phyloP scores from a whole-genome alignment of 2,329 filamentous ascomycete genomes.

The Chaetomium olivaceum region DNA sequence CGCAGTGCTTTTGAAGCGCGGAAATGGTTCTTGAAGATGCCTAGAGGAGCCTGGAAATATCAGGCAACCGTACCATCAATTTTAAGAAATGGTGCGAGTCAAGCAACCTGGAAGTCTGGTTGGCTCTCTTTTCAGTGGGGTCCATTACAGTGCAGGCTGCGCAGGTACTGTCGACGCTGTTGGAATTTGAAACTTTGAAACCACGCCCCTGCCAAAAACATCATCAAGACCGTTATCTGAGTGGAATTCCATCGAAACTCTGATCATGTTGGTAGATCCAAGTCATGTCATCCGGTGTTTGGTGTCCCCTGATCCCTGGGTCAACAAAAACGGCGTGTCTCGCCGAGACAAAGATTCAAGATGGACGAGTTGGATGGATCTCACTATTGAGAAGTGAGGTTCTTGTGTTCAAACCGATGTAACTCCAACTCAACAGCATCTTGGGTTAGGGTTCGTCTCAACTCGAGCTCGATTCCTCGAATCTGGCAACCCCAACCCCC shows the following conservation, averaged over 20 bases:
- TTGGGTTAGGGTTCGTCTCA: too few relatives aligned
- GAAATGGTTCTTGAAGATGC: neutral
- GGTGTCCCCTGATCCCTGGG: too few relatives aligned
- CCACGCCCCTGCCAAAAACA: neutral
- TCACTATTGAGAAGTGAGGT: too few relatives aligned
- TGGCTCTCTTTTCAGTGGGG: too few relatives aligned
- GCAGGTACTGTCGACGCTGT: neutral
- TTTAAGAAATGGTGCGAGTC: neutral
- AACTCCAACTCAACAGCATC: too few relatives aligned
- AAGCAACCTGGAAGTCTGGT: too few relatives aligned
- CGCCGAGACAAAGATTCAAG: too few relatives aligned
- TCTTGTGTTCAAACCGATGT: too few relatives aligned
- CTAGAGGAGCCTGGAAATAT: neutral
- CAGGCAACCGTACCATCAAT: neutral
- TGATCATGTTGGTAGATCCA: neutral
- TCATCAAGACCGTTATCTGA: too few relatives aligned
- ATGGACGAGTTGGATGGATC: too few relatives aligned
- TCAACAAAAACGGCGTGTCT: too few relatives aligned
- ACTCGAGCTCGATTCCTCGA: too few relatives aligned
- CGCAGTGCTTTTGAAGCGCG: neutral
- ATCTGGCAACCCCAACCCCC: neutral
- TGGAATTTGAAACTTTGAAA: neutral
- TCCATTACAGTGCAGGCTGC: neutral
- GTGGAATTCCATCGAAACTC: neutral
- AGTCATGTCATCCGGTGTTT: neutral